phyloP scores from a whole-genome alignment of 78 protist species.

The Dictyostelium citrinum region DNA sequence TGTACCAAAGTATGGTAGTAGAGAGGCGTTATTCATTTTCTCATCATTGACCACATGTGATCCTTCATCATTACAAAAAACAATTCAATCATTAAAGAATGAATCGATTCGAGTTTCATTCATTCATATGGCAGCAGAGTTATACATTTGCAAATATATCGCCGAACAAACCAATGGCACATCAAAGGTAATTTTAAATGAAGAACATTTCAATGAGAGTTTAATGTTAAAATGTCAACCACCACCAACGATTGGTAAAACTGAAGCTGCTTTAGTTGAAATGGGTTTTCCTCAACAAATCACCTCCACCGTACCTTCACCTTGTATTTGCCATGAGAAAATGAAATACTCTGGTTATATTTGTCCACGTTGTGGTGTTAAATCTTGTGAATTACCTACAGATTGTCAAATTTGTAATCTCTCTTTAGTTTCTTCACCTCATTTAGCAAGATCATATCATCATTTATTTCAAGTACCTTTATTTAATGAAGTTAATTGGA shows the following conservation, averaged over 20 bases:
- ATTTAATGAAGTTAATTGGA: conserved; percentile 67
- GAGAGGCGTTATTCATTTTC: conserved; percentile 76
- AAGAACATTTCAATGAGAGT: conserved; percentile 62
- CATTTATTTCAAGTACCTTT: conserved; percentile 82
- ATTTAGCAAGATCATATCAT: conserved; percentile 89
- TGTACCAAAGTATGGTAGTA: conserved; percentile 81
- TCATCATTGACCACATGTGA: conserved; percentile 84
- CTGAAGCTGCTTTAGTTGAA: conserved; percentile 60
- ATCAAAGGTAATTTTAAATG: conserved; percentile 37
- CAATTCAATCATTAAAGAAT: conserved; percentile 49
- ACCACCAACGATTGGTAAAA: conserved; percentile 70
- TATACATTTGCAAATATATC: conserved; percentile 52
- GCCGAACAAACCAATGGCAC: conserved; percentile 78
- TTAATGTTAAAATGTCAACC: conserved; percentile 73
- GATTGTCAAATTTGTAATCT: conserved; percentile 83
- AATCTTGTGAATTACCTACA: conserved; percentile 84
- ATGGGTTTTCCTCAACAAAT: conserved; percentile 87
- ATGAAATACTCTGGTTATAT: conserved; percentile 71
- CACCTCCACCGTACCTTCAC: conserved; percentile 13
- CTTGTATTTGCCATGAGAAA: conserved; percentile 62
- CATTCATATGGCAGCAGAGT: conserved; percentile 79
- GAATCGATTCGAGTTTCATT: conserved; percentile 70
- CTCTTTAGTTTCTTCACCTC: conserved; percentile 87
- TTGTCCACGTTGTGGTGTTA: conserved; percentile 85
- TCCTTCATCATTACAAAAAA: conserved; percentile 78